Evolutionary conservation across 2,329 filamentous ascomycete genomes (phyloP), one percentile per base, ranked within the genome.

Genomic region (Thermomyces lanuginosus): DNA sequence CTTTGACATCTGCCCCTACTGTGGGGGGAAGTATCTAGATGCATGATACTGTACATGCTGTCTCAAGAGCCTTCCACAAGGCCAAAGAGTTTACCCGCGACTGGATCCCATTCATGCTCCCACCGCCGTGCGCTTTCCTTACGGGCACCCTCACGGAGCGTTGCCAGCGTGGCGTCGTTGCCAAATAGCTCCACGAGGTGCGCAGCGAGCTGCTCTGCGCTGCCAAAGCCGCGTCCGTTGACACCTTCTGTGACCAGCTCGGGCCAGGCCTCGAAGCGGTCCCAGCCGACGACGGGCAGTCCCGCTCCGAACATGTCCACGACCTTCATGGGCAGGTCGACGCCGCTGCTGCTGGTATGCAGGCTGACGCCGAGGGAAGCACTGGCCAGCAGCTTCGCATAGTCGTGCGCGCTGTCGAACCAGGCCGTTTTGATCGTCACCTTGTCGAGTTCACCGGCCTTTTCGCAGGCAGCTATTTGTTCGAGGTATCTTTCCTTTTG

Each of bases 261-360:
- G 2, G 69, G 62, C 64, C 92, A 92, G 35, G 84, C 86, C 46
- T 84, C 74, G 45, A 92, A 98, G 2, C 68, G 66, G 14, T 69
- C 70, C 64, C 89, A 95, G 3, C 83, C 86, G 0, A 76, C 74
- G 0, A 98, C 89, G 0, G 89, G 89, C 15, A 98, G 59, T 0
- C 86, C 89, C 0, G 84, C 78, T 2, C 89, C 89, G 49, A 98
- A 95, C 84, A 98, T 93, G 49, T 98, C 89, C 8, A 98, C 84
- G 1, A 98, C 83, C 56, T 98, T 98, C 89, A 98, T 98, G 0
- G 89, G 89, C 11, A 98, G 61, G 52, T 98, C 89, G 0, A 98
- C 83, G 1, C 89, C 89, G 2, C 82, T 92, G 38, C 79, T 91
- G 8, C 83, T 93, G 37, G 72, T 92, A 56, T 98, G 89, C 14